Conservation (phyloP, 805 yeast species). For the Wickerhamiella allomyrinae region DNA sequence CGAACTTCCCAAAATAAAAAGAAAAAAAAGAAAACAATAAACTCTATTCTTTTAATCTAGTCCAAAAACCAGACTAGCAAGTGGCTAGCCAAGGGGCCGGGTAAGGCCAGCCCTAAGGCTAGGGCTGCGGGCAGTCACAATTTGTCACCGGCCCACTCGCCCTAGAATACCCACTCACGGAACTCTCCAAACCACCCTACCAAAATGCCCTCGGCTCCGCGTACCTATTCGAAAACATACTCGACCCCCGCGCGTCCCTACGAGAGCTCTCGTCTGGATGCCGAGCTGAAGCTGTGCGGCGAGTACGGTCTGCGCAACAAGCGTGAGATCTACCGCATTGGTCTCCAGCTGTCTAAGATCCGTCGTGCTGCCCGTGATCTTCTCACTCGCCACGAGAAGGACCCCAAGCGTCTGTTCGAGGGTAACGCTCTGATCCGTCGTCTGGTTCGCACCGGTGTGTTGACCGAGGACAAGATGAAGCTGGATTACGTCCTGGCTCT, state of each 20-base stretch:
- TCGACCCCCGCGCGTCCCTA: constrained; percentile 98
- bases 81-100: no score
- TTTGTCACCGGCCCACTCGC: neutral
- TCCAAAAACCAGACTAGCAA: no score
- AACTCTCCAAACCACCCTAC: constrained; percentile 7
- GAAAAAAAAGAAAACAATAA: no score
- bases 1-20: no score
- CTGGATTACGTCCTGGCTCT: constrained; percentile 99
- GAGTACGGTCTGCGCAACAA: constrained; percentile 99
- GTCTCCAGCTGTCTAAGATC: constrained; percentile 97
- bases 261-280: constrained; percentile 98
- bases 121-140: constrained; percentile 2
- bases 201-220: constrained; percentile 40
- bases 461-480: constrained; percentile 98
- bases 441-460: constrained; percentile 97
- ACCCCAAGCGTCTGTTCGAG: constrained; percentile 99
- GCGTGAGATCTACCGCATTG: constrained; percentile 99
- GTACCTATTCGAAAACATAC: constrained; percentile 99
- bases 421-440: constrained; percentile 99
- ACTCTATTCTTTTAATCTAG: no score
- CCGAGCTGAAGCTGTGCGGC: constrained; percentile 98
- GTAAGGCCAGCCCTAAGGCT: neutral
- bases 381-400: constrained; percentile 99
- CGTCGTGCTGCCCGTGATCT: constrained; percentile 99
- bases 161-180: constrained; percentile 1